Conservation (phyloP, 2,329 filamentous ascomycete species). For the Hymenoscyphus linearis region DNA sequence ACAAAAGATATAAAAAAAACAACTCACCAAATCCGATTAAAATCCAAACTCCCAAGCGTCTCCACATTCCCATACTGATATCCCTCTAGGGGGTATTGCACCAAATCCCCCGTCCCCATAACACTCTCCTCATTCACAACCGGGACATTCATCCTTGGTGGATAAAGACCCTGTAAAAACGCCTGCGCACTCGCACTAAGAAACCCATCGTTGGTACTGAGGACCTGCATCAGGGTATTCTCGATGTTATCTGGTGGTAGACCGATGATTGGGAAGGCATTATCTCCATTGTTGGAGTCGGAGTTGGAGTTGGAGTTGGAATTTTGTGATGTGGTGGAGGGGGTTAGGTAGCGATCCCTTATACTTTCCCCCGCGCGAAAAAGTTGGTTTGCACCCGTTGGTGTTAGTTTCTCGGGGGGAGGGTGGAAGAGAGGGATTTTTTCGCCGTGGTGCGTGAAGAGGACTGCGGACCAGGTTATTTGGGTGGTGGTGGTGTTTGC, state of each 20-base stretch:
- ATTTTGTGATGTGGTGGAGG: too few species aligned
- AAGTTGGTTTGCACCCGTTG: constrained; percentile 49
- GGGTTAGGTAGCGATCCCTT: constrained; percentile 43
- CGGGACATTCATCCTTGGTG: constrained; percentile 43
- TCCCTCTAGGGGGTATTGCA: constrained; percentile 64
- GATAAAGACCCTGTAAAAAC: constrained; percentile 82
- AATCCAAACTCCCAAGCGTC: constrained; percentile 43
- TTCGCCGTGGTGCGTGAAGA: constrained; percentile 44
- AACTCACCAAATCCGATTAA: constrained; percentile 42
- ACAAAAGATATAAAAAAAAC: background rate
- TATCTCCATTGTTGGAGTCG: constrained; percentile 21
- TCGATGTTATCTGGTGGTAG: constrained; percentile 42
- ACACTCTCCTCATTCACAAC: constrained; percentile 36
- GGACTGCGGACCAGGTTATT: constrained; percentile 27
- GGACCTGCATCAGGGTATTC: constrained; percentile 41
- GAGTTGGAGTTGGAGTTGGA: constrained; percentile 3
- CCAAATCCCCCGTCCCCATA: constrained; percentile 53
- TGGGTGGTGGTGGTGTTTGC: constrained; percentile 13
- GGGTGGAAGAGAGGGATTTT: constrained; percentile 39
- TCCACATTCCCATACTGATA: constrained; percentile 74
- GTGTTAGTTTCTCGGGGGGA: constrained; percentile 39
- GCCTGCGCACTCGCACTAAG: constrained; percentile 65
- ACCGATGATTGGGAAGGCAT: constrained; percentile 37
- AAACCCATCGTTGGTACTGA: constrained; percentile 39
- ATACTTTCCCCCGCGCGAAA: constrained; percentile 43